Base-by-base conservation (phyloP, 192 early-diverging fungal genomes). In the Gaertneriomyces semiglobifer region DNA sequence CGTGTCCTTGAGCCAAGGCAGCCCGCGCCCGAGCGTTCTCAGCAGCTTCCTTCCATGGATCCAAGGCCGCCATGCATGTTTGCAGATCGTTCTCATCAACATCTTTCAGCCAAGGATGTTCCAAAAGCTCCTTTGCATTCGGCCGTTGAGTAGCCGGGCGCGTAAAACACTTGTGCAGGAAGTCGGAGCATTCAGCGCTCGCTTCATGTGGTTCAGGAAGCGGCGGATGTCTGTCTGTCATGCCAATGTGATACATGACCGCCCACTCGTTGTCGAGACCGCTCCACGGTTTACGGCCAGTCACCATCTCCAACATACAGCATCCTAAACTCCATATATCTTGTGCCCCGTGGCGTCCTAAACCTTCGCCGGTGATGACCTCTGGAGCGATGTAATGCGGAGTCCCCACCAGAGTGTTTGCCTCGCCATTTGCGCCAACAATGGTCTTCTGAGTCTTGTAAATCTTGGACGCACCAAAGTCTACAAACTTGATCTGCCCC, bases 301-400 rank as follows among this genome's bases (percentile, higher is more conserved):
- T 94, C 3, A 91, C 80, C 91, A 96, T 93, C 69, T 94, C 93
- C 41, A 94, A 76, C 11, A 96, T 79, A 67, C 91, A 93, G 67
- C 94, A 96, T 10, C 91, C 94, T 51, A 95, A 69, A 6, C 90
- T 87, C 93, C 93, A 96, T 38, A 96, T 92, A 65, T 96, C 94
- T 84, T 92, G 91, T 25, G 91, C 86, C 40, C 88, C 89, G 60
- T 88, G 88, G 7, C 86, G 79, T 14, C 88, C 88, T 51, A 84
- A 79, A 50, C 86, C 84, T 62, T 87, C 86, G 43, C 90, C 88
- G 25, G 87, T 88, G 65, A 94, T 94, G 18, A 94, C 86, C 77
- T 94, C 93, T 4, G 73, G 73, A n/a, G 73, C 68, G 25, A 74
- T 74, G 68, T 77, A 77, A 20, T 69, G 67, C 53, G 75, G 72